These are phyloP conservation scores for Glaciozyma antarctica DNA, from an alignment of 768 basidiomycete species.

Conservation along the genomic window DNA sequence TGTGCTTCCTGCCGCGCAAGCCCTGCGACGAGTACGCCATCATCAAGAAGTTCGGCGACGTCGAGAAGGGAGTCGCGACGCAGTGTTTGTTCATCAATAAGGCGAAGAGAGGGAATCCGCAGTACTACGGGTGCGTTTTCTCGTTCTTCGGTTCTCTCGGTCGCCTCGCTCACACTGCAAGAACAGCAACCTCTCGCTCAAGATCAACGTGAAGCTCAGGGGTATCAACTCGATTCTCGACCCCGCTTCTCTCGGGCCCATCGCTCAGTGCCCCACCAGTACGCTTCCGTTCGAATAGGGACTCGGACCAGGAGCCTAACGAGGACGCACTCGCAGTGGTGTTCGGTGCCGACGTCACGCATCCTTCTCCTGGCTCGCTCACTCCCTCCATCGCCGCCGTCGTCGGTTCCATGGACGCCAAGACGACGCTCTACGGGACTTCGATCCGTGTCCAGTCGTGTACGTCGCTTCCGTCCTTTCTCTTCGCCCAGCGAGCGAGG, in stretches of 20 bases:
- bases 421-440: constrained; percentile 16
- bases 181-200: constrained; percentile 13
- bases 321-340: background rate
- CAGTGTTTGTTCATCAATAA: constrained; percentile 31
- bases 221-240: constrained; percentile 19
- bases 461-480: background rate
- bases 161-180: constrained; percentile 7
- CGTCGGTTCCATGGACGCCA: constrained; percentile 24
- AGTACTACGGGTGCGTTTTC: background rate
- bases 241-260: constrained; percentile 2
- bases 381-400: constrained; percentile 27
- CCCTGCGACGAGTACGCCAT: constrained; percentile 2
- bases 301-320: constrained; percentile 9
- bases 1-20: constrained; percentile 16
- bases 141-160: background rate
- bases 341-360: constrained; percentile 18
- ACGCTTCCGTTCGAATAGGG: background rate
- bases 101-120: constrained; percentile 18
- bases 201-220: constrained; percentile 28
- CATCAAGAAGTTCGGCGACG: constrained; percentile 20
- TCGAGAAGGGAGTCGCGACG: constrained; percentile 26
- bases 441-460: background rate
- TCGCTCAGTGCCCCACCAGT: constrained; percentile 16
- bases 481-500: background rate
- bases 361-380: constrained; percentile 21